These are phyloP conservation scores for Elongisporangium prolatum DNA, from an alignment of 352 stramenopile genomes.

Conservation along the genomic window DNA sequence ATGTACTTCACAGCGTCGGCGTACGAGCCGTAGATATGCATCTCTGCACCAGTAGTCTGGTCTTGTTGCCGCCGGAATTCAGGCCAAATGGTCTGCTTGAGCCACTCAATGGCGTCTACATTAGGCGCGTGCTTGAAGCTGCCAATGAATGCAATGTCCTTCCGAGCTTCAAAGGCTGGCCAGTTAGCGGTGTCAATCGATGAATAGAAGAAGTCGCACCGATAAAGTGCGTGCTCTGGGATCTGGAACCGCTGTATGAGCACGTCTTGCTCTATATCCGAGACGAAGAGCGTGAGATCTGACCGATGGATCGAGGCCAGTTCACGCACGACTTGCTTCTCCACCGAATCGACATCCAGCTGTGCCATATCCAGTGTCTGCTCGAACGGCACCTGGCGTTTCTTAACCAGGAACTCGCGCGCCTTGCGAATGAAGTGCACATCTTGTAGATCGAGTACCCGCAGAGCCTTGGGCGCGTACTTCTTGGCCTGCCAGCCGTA, in stretches of 20 bases:
- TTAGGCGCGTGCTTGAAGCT: conserved; percentile 93
- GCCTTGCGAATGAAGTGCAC: conserved; percentile 87
- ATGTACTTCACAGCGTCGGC: conserved; percentile 38
- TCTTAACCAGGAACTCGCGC: conserved; percentile 79
- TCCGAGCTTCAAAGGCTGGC: conserved; percentile 21
- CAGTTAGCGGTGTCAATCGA: conserved; percentile 12
- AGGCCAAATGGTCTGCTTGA: conserved; percentile 68
- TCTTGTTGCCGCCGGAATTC: conserved; percentile 38
- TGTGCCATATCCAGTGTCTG: conserved; percentile 32
- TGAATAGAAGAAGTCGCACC: conserved; percentile 74
- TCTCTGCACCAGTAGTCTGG: conserved; percentile 14
- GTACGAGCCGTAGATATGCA: conserved; percentile 90
- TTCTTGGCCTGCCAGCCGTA: conserved; percentile 76
- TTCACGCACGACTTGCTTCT: conserved; percentile 70
- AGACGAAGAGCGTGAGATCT: conserved; percentile 74
- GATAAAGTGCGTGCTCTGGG: conserved; percentile 28
- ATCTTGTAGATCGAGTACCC: conserved; percentile 92
- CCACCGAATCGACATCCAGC: conserved; percentile 35
- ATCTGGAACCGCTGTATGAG: conserved; percentile 65
- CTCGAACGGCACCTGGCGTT: conserved; percentile 29
- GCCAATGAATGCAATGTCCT: conserved; percentile 87
- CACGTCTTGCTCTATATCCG: conserved; percentile 52
- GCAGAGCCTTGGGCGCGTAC: conserved; percentile 70
- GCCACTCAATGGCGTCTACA: conserved; percentile 83
- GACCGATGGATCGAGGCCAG: conserved; percentile 73